phyloP scores from a whole-genome alignment of 768 basidiomycete genomes.

The Clavulina sp. region DNA sequence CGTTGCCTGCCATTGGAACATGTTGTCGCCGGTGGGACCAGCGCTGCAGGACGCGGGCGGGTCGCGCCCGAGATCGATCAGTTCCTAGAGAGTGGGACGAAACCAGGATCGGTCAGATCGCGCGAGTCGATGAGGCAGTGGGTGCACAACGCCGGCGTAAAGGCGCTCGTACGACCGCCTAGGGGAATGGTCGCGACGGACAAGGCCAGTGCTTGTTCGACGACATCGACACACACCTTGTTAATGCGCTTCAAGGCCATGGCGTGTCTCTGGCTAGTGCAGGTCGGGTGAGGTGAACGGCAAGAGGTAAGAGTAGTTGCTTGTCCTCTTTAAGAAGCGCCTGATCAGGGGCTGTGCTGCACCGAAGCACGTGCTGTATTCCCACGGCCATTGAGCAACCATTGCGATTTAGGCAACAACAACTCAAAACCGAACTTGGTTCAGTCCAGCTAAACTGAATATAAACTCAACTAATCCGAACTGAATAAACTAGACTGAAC shows the following conservation, averaged over 20 bases:
- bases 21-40: slow-evolving; percentile 91
- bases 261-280: too few species aligned
- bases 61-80: slow-evolving; percentile 97
- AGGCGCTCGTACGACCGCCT: not conserved
- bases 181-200: not conserved
- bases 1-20: slow-evolving; percentile 99
- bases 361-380: too few species aligned
- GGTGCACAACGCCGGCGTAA: not conserved
- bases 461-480: too few species aligned
- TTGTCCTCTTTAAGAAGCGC: too few species aligned
- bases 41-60: slow-evolving; percentile 99
- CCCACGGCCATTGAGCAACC: too few species aligned
- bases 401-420: too few species aligned
- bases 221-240: slow-evolving; percentile 43
- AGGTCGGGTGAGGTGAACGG: too few species aligned
- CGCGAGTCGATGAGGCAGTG: not conserved
- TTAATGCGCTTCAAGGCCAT: slow-evolving; percentile 99
- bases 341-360: too few species aligned
- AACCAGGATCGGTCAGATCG: not conserved
- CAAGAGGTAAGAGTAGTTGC: too few species aligned
- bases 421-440: too few species aligned
- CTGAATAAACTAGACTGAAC: too few species aligned
- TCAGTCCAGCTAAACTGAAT: too few species aligned
- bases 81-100: slow-evolving; percentile 47
- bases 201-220: slow-evolving; percentile 1